Evolutionary conservation across 257 asterid species (phyloP).

Genomic region (Fraxinus cuspidata): DNA sequence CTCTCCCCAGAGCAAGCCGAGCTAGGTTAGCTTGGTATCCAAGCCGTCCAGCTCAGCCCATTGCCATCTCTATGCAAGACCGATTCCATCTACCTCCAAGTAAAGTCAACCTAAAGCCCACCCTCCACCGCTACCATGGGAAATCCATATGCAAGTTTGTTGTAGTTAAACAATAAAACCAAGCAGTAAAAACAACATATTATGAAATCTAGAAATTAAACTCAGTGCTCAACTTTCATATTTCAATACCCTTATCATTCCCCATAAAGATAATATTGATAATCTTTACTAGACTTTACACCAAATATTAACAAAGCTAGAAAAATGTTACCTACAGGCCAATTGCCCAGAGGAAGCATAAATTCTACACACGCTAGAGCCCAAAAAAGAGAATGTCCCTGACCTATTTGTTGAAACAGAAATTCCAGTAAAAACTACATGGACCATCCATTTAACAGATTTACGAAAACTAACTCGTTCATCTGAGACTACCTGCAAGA

Average conservation of each 20-base stretch:
- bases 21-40: too few species aligned
- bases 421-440: background rate
- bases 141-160: too few species aligned
- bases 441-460: constrained; percentile 1
- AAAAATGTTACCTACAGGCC: background rate
- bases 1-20: too few species aligned
- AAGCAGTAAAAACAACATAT: too few species aligned
- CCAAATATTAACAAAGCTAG: background rate
- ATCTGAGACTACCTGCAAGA: constrained; percentile 24
- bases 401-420: background rate
- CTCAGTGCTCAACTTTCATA: background rate
- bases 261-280: background rate
- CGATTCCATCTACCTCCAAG: too few species aligned
- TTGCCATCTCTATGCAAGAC: too few species aligned
- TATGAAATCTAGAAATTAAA: too few species aligned
- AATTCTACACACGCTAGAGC: background rate
- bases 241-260: background rate
- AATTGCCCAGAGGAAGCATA: background rate
- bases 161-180: too few species aligned
- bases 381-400: background rate
- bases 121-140: too few species aligned
- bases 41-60: too few species aligned
- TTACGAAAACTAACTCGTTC: constrained; percentile 6
- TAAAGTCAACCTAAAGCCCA: too few species aligned
- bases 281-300: background rate